phyloP scores from a whole-genome alignment of 2,329 filamentous ascomycete genomes.

The Polytolypa hystricis region DNA sequence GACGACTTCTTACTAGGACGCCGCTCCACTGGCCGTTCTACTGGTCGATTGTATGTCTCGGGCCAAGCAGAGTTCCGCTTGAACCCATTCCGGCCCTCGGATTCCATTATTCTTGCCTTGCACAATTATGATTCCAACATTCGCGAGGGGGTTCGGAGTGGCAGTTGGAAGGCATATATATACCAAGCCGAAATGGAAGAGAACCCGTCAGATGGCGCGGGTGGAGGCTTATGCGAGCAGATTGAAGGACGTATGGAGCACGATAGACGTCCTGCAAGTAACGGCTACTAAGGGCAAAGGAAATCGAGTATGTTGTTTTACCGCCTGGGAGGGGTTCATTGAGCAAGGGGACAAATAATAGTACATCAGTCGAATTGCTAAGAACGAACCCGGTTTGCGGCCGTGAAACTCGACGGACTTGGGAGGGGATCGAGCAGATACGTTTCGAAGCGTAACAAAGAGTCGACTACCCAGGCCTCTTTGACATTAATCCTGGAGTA shows the following conservation, averaged over 20 bases:
- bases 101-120: conserved; percentile 26
- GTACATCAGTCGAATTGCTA: conserved; percentile 2
- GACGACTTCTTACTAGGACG: conserved; percentile 38
- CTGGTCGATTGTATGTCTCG: conserved; percentile 27
- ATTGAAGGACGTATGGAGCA: background rate
- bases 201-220: background rate
- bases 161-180: conserved; percentile 12
- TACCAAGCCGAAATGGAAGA: background rate
- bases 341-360: conserved; percentile 3
- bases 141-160: conserved; percentile 13
- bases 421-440: no score
- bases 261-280: background rate
- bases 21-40: conserved; percentile 35
- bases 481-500: no score
- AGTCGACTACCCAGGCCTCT: no score
- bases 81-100: conserved; percentile 30
- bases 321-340: background rate
- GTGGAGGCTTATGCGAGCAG: background rate
- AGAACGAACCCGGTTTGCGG: no score
- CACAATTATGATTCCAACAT: conserved; percentile 9
- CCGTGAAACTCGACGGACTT: no score
- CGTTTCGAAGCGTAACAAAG: no score
- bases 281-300: conserved; percentile 1
- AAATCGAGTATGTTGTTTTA: background rate
- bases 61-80: conserved; percentile 31